A percentile compares a stretch with the other conserved stretches of the same genome.
Conservation (phyloP, 164 flowering plant genomes). For the Kalanchoe fedtschenkoi region DNA sequence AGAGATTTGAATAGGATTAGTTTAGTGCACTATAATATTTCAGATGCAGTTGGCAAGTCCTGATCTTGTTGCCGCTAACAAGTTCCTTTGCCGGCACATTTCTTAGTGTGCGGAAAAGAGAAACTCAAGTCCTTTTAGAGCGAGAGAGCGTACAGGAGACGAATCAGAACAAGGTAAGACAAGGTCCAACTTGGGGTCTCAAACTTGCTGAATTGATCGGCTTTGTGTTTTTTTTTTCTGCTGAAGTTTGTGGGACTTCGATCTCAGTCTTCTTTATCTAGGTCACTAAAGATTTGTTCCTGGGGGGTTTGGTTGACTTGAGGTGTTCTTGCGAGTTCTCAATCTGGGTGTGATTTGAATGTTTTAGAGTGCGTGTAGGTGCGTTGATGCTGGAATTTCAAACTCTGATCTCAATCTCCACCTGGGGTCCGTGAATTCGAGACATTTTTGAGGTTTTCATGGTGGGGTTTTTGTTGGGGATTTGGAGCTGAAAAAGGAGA, state of each 20-base stretch:
- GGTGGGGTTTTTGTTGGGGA: background rate
- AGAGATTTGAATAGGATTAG: background rate
- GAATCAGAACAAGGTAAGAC: background rate
- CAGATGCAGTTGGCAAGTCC: background rate
- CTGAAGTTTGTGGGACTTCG: background rate
- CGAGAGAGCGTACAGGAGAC: background rate
- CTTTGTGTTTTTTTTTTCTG: background rate
- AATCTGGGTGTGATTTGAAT: too few relatives aligned
- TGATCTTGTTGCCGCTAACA: background rate
- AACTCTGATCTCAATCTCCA: background rate
- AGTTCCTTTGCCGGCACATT: background rate
- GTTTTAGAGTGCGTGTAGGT: background rate
- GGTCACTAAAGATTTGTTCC: background rate
- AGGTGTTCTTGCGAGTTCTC: background rate
- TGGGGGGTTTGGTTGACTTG: background rate
- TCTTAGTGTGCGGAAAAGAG: too few relatives aligned
- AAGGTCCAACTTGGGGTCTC: background rate
- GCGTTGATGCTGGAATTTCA: background rate
- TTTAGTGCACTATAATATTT: background rate
- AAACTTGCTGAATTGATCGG: background rate
- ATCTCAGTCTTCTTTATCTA: background rate
- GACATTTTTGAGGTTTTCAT: background rate
- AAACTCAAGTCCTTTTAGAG: background rate
- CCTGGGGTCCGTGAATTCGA: background rate
- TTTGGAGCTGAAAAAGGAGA: background rate